A percentile compares a stretch with the other conserved stretches of the same genome.
Evolutionary conservation across 768 basidiomycete genomes (phyloP).

Genomic region (Symmetrospora coprosmae): DNA sequence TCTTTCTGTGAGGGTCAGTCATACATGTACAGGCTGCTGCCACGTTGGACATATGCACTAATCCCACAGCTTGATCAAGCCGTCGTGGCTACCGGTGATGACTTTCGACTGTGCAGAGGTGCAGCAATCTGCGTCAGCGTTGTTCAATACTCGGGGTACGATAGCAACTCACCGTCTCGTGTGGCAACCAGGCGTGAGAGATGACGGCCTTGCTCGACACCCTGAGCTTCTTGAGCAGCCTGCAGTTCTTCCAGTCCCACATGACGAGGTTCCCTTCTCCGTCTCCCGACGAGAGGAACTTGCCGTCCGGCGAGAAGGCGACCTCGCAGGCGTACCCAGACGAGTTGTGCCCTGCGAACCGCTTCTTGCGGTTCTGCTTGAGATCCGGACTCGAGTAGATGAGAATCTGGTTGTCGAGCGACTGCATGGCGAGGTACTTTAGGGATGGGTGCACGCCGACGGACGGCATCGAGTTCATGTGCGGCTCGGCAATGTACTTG

Average conservation of each 20-base stretch:
- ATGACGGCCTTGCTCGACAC: constrained; percentile 96
- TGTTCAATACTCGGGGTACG: neutral
- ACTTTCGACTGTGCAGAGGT: constrained; percentile 62
- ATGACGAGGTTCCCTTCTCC: constrained; percentile 88
- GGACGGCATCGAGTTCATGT: constrained; percentile 99
- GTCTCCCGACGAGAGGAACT: constrained; percentile 95
- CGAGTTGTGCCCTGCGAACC: constrained; percentile 90
- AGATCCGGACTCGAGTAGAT: constrained; percentile 96
- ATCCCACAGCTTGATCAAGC: constrained; percentile 89
- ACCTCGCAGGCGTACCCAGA: constrained; percentile 96
- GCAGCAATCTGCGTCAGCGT: neutral
- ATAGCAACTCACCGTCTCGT: constrained; percentile 64
- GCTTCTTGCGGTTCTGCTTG: constrained; percentile 95
- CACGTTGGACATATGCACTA: too few species aligned
- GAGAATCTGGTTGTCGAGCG: constrained; percentile 93
- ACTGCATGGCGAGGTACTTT: constrained; percentile 95
- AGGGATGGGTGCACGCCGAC: constrained; percentile 90
- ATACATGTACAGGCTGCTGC: too few species aligned
- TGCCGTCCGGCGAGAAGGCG: constrained; percentile 94
- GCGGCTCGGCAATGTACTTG: constrained; percentile 97
- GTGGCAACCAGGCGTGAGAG: constrained; percentile 92
- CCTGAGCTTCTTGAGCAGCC: constrained; percentile 59
- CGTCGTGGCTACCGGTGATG: constrained; percentile 94
- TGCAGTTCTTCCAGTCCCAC: constrained; percentile 99
- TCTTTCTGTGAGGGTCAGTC: too few species aligned